Conservation (phyloP, 495 filamentous ascomycete genomes). For the Tirmania nivea region DNA sequence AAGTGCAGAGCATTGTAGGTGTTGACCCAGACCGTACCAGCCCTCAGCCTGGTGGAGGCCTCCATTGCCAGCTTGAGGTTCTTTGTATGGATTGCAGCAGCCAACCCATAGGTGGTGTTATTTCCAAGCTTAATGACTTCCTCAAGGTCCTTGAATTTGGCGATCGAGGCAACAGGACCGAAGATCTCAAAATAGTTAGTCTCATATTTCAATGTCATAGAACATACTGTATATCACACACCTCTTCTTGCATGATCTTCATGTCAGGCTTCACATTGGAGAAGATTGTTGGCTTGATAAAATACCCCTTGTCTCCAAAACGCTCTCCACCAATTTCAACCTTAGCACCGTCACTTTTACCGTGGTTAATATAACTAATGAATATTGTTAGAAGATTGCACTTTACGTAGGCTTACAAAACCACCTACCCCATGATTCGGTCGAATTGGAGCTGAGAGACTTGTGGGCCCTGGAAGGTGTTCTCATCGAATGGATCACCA, state of each 20-base stretch:
- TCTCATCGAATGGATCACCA: constrained; percentile 68
- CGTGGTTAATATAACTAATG: constrained; percentile 58
- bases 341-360: constrained; percentile 70
- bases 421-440: constrained; percentile 57
- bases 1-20: constrained; percentile 71
- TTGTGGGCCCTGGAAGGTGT: constrained; percentile 95
- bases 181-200: constrained; percentile 37
- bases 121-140: constrained; percentile 70
- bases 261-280: constrained; percentile 68
- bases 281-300: constrained; percentile 97
- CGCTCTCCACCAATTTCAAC: constrained; percentile 72
- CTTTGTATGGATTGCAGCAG: constrained; percentile 78
- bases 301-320: constrained; percentile 78
- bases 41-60: constrained; percentile 57
- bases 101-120: constrained; percentile 66
- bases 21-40: constrained; percentile 95
- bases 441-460: constrained; percentile 90
- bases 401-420: neutral
- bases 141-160: constrained; percentile 80
- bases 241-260: constrained; percentile 95
- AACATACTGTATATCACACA: neutral
- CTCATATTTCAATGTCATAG: neutral
- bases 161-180: constrained; percentile 77
- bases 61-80: constrained; percentile 85
- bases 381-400: neutral